Percentiles rank a stretch among this genome's conserved stretches.
These are phyloP conservation scores for Linnemannia zychae DNA, from an alignment of 192 early-diverging fungal genomes.

Conservation along the genomic window DNA sequence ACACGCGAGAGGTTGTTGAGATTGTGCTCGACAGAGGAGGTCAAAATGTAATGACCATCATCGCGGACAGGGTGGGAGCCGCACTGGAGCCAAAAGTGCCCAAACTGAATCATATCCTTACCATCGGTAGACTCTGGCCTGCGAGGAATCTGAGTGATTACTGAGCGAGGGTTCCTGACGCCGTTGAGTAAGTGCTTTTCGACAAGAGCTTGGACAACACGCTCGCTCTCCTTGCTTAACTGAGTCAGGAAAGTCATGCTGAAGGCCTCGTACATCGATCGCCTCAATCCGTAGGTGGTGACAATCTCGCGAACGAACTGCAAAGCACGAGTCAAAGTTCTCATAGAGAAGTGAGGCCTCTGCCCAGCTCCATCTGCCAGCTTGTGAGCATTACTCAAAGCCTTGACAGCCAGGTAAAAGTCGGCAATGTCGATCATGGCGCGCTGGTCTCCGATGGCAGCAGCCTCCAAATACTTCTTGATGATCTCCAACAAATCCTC, in stretches of 20 bases:
- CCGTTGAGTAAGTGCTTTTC: slow-evolving; percentile 69
- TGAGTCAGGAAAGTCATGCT: slow-evolving; percentile 97
- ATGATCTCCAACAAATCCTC: slow-evolving; percentile 90
- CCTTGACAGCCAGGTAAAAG: slow-evolving; percentile 86
- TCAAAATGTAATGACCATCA: slow-evolving; percentile 82
- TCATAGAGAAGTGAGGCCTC: slow-evolving; percentile 91
- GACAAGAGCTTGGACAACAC: slow-evolving; percentile 66
- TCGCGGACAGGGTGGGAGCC: slow-evolving; percentile 56
- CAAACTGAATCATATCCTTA: slow-evolving; percentile 77
- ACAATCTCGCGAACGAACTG: slow-evolving; percentile 82
- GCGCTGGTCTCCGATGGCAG: slow-evolving; percentile 68
- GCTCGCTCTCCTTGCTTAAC: slow-evolving; percentile 78
- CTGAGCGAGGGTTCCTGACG: slow-evolving; percentile 65
- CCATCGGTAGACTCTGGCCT: slow-evolving; percentile 56
- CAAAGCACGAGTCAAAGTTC: slow-evolving; percentile 91
- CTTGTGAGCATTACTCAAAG: slow-evolving; percentile 73
- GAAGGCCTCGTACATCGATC: slow-evolving; percentile 94
- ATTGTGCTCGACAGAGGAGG: slow-evolving; percentile 88
- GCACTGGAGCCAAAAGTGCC: slow-evolving; percentile 88
- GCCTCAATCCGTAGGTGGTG: slow-evolving; percentile 81
- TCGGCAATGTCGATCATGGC: slow-evolving; percentile 78
- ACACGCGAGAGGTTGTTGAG: slow-evolving; percentile 91
- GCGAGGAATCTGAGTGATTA: slow-evolving; percentile 73
- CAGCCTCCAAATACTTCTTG: slow-evolving; percentile 78
- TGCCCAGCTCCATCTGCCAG: slow-evolving; percentile 93